phyloP scores from a whole-genome alignment of 2,329 filamentous ascomycete genomes.

The Cercospora sojina region DNA sequence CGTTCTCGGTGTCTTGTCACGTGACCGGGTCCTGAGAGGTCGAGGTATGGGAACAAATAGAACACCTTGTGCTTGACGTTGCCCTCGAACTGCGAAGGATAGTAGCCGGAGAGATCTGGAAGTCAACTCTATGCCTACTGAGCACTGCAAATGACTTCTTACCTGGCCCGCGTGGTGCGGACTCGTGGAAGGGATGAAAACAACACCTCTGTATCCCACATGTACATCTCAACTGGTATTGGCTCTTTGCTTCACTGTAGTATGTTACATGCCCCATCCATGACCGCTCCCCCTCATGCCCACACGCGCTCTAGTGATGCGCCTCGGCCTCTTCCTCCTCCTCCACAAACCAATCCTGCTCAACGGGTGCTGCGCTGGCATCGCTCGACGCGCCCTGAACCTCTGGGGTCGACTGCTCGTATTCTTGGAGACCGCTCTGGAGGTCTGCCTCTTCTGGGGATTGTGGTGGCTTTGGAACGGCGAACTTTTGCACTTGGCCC shows the following conservation, averaged over 20 bases:
- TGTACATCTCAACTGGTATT: slow-evolving; percentile 19
- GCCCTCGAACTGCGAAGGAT: background rate
- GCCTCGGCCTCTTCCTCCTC: slow-evolving; percentile 19
- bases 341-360: slow-evolving; percentile 62
- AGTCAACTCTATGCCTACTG: background rate
- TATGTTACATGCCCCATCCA: slow-evolving; percentile 16
- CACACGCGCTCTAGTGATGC: slow-evolving; percentile 14
- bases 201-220: slow-evolving; percentile 5
- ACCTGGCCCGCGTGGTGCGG: background rate
- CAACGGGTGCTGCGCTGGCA: slow-evolving; percentile 59
- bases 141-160: background rate
- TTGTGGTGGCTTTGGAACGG: slow-evolving; percentile 72
- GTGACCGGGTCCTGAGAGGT: background rate
- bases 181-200: background rate
- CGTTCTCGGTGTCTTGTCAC: background rate
- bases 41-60: background rate
- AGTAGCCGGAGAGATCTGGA: background rate
- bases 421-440: slow-evolving; percentile 85
- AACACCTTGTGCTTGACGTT: background rate
- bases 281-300: background rate
- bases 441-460: slow-evolving; percentile 95
- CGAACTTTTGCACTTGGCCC: slow-evolving; percentile 88
- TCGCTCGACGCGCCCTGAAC: slow-evolving; percentile 78
- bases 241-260: slow-evolving; percentile 17
- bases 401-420: slow-evolving; percentile 91